A percentile compares a stretch with the other conserved stretches of the same genome.
phyloP scores from a whole-genome alignment of 495 filamentous ascomycete species.

The Chaetomium fimeti region DNA sequence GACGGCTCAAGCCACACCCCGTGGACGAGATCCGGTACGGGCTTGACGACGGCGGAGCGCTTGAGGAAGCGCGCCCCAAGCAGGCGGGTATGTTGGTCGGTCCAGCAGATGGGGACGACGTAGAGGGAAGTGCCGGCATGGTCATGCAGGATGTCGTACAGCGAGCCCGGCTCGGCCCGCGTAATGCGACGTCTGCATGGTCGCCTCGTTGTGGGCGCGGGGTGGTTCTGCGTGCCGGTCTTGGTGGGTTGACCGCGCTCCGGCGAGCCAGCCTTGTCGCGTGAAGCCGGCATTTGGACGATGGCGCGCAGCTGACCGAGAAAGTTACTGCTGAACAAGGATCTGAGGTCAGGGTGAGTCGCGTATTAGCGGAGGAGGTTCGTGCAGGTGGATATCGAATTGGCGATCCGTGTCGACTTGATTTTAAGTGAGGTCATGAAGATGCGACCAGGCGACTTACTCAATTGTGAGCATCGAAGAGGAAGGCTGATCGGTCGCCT shows the following conservation, averaged over 20 bases:
- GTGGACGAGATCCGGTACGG: slow-evolving; percentile 30
- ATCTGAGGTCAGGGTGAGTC: slow-evolving; percentile 22
- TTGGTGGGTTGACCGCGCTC: slow-evolving; percentile 10
- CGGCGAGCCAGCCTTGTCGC: slow-evolving; percentile 21
- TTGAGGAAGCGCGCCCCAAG: slow-evolving; percentile 42
- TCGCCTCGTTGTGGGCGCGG: slow-evolving; percentile 9
- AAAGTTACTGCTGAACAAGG: slow-evolving; percentile 35
- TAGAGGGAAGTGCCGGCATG: slow-evolving; percentile 43
- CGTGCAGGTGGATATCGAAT: neutral
- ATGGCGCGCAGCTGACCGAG: slow-evolving; percentile 37
- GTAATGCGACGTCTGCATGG: slow-evolving; percentile 25
- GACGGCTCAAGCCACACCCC: slow-evolving; percentile 31
- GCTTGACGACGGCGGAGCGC: slow-evolving; percentile 34
- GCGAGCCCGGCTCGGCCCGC: slow-evolving; percentile 42
- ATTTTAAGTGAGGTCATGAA: neutral
- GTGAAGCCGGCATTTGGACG: slow-evolving; percentile 33
- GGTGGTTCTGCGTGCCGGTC: neutral
- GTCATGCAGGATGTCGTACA: slow-evolving; percentile 50
- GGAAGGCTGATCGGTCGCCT: slow-evolving; percentile 16
- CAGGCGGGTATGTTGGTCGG: slow-evolving; percentile 42
- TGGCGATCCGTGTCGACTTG: slow-evolving; percentile 3
- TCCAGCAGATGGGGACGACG: slow-evolving; percentile 47
- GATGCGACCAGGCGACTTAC: slow-evolving; percentile 29
- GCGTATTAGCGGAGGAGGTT: slow-evolving; percentile 18
- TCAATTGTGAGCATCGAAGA: slow-evolving; percentile 35